Evolutionary conservation across 352 stramenopile species (phyloP).

Genomic region (Globisporangium nunn): DNA sequence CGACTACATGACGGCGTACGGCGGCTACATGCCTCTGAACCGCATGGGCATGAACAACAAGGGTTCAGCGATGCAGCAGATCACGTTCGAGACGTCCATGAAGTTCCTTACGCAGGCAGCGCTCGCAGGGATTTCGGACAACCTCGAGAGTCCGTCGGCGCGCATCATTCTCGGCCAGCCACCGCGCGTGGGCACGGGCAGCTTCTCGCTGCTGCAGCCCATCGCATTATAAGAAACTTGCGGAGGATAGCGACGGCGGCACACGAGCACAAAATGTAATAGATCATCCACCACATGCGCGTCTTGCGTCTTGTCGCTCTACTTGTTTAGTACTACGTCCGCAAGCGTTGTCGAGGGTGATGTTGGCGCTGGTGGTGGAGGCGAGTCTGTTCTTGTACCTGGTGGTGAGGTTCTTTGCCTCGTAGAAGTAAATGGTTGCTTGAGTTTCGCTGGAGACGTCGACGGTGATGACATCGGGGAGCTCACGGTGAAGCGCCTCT

Average conservation of each 20-base stretch:
- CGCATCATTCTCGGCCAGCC: constrained; percentile 94
- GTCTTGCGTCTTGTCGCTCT: background rate
- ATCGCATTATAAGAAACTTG: constrained; percentile 55
- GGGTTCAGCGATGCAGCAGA: constrained; percentile 96
- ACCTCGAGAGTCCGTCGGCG: constrained; percentile 90
- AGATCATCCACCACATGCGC: background rate
- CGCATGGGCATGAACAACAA: constrained; percentile 95
- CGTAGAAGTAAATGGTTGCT: background rate
- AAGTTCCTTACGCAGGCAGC: constrained; percentile 97
- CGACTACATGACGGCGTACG: constrained; percentile 99
- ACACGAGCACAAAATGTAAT: constrained; percentile 1
- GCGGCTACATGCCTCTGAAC: constrained; percentile 97
- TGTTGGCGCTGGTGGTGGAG: background rate
- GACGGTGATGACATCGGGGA: constrained; percentile 8
- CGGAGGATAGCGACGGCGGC: background rate
- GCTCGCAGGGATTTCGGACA: constrained; percentile 84
- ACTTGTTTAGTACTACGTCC: background rate
- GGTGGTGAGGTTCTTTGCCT: background rate
- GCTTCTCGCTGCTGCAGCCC: constrained; percentile 91
- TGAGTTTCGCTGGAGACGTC: constrained; percentile 6
- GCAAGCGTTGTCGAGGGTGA: background rate
- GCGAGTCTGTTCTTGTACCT: background rate
- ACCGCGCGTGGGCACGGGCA: constrained; percentile 92
- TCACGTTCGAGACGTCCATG: constrained; percentile 99
- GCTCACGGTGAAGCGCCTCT: constrained; percentile 35